Evolutionary conservation across 345 rosid genomes (phyloP).

Genomic region (Syzygium jambos): DNA sequence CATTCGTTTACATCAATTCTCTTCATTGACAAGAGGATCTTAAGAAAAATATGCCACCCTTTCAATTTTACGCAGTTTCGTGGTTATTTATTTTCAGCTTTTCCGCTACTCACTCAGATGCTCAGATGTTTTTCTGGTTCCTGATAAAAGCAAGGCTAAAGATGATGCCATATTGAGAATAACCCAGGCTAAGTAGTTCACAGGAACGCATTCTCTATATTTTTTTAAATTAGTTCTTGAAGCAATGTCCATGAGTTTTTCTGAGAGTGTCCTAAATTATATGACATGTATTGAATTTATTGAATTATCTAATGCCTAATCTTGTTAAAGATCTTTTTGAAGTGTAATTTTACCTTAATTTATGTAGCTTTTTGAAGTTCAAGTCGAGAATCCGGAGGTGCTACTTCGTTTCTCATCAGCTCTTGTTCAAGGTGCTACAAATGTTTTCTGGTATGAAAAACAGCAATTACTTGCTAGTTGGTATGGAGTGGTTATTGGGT

Average conservation of each 20-base stretch:
- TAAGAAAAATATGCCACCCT: neutral
- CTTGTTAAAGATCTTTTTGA: neutral
- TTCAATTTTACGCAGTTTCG: neutral
- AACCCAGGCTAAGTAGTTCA: neutral
- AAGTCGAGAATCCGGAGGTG: constrained; percentile 58
- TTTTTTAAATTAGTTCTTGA: neutral
- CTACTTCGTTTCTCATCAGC: constrained; percentile 94
- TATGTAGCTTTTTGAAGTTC: constrained; percentile 82
- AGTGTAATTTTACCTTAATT: constrained; percentile 1
- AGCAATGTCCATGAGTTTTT: neutral
- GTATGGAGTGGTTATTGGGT: neutral
- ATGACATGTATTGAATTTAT: neutral
- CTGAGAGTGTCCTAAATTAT: neutral
- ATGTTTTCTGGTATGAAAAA: constrained; percentile 84
- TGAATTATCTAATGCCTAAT: neutral
- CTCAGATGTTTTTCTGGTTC: neutral
- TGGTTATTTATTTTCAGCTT: neutral
- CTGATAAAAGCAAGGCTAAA: neutral
- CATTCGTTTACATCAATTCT: neutral
- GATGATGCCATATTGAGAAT: neutral
- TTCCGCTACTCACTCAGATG: neutral
- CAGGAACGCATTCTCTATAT: neutral
- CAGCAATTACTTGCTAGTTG: neutral
- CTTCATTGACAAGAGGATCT: neutral
- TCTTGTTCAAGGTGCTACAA: constrained; percentile 94